Conservation (phyloP, 2,329 filamentous ascomycete genomes). For the Epichloe baconii region DNA sequence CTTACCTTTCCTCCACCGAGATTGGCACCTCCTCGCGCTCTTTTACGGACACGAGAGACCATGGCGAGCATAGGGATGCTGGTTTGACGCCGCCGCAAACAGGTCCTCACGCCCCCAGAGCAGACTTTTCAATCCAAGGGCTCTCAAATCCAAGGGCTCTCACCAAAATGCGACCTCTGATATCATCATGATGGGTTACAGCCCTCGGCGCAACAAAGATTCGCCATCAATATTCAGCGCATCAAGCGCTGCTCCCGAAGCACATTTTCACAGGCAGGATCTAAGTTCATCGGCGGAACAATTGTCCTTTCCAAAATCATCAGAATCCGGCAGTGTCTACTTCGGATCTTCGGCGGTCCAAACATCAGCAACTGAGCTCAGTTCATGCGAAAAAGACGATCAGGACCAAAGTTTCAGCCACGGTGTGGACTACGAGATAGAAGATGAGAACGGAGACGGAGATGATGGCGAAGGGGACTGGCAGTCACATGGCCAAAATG, state of each 20-base stretch:
- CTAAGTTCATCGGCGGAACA: neutral
- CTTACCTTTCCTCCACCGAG: constrained; percentile 33
- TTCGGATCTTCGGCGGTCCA: constrained; percentile 7
- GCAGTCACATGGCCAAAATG: constrained; percentile 33
- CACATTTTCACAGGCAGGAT: neutral
- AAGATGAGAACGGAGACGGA: constrained; percentile 46
- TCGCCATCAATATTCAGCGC: neutral
- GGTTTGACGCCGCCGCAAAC: neutral
- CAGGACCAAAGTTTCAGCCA: constrained; percentile 26
- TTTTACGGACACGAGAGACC: constrained; percentile 22
- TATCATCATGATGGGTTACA: neutral
- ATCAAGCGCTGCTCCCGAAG: neutral
- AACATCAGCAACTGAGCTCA: constrained; percentile 18
- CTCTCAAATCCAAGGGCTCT: neutral
- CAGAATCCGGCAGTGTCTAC: neutral
- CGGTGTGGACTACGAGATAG: constrained; percentile 37
- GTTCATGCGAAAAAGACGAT: constrained; percentile 25
- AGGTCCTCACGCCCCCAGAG: neutral
- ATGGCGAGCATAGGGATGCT: neutral
- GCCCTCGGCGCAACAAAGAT: neutral
- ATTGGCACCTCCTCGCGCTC: constrained; percentile 31
- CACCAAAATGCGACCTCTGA: neutral
- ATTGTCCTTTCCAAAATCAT: neutral
- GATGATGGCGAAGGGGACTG: constrained; percentile 15
- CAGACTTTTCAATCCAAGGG: neutral